Conservation (phyloP, 208 protist genomes). For the Crithidia brevicula region DNA sequence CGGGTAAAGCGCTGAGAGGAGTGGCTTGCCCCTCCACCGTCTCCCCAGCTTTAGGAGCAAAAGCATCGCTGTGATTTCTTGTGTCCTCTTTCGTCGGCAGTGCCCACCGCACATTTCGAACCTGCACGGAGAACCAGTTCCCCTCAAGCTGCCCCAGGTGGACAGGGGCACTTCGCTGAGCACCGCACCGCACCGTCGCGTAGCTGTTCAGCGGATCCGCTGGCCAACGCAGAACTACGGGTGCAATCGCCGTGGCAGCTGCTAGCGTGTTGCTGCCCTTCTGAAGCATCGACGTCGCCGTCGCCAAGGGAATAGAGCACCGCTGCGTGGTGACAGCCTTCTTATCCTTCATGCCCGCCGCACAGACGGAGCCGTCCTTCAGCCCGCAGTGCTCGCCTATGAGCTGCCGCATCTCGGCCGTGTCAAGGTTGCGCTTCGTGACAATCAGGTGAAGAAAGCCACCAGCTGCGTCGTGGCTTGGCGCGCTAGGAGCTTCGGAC, state of each 20-base stretch:
- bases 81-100: too few relatives aligned
- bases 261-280: slow-evolving; percentile 1
- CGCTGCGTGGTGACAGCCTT: slow-evolving; percentile 88
- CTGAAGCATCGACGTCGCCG: not conserved
- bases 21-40: too few relatives aligned
- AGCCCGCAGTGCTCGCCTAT: slow-evolving; percentile 60
- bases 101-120: slow-evolving; percentile 46
- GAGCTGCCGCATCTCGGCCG: slow-evolving; percentile 61
- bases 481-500: not conserved
- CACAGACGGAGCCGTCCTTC: slow-evolving; percentile 48
- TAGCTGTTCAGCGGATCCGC: slow-evolving; percentile 47
- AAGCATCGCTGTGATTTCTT: too few relatives aligned
- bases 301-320: slow-evolving; percentile 53
- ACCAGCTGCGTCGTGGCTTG: not conserved
- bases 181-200: slow-evolving; percentile 22
- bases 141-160: slow-evolving; percentile 50
- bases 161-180: slow-evolving; percentile 19
- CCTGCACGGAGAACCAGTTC: slow-evolving; percentile 76
- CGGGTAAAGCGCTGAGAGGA: too few relatives aligned
- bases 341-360: slow-evolving; percentile 95
- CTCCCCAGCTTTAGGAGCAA: too few relatives aligned
- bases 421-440: slow-evolving; percentile 88
- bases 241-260: not conserved
- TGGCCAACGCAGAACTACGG: slow-evolving; percentile 40
- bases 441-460: slow-evolving; percentile 70